phyloP scores from a whole-genome alignment of 495 filamentous ascomycete genomes.

The Penicillium desertorum region DNA sequence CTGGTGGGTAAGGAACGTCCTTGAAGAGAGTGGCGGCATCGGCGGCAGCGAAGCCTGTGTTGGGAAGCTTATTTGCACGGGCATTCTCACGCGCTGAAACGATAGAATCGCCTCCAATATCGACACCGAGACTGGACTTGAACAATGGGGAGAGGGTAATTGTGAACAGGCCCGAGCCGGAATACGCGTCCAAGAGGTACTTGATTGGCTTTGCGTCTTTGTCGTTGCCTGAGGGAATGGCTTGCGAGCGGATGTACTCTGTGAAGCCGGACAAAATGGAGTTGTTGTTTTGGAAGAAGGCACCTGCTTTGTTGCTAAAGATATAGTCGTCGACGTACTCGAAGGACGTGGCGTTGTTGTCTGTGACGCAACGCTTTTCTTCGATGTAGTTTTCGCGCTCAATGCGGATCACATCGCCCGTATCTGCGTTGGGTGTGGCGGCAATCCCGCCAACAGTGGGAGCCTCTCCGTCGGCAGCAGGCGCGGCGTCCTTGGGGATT shows the following conservation, averaged over 20 bases:
- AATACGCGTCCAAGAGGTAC: conserved; percentile 96
- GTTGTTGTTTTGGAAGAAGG: conserved; percentile 99
- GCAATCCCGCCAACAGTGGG: conserved; percentile 15
- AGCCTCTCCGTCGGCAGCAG: conserved; percentile 15
- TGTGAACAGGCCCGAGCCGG: conserved; percentile 93
- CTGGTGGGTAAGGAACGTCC: conserved; percentile 63
- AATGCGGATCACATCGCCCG: conserved; percentile 36
- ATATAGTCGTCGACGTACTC: conserved; percentile 85
- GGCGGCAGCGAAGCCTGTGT: conserved; percentile 77
- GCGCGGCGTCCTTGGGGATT: conserved; percentile 49
- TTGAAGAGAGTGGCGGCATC: conserved; percentile 83
- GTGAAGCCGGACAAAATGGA: conserved; percentile 92
- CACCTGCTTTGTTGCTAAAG: conserved; percentile 85
- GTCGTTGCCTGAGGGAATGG: conserved; percentile 50
- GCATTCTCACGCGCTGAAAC: conserved; percentile 74
- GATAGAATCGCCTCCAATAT: conserved; percentile 72
- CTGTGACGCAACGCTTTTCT: conserved; percentile 81
- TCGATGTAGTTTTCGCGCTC: conserved; percentile 57
- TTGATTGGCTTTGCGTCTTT: conserved; percentile 54
- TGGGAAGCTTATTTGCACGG: conserved; percentile 66
- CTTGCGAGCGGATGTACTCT: conserved; percentile 80
- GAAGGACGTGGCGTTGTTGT: conserved; percentile 72
- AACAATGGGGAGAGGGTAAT: conserved; percentile 87
- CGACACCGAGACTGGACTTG: conserved; percentile 65
- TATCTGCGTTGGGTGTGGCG: conserved; percentile 28